phyloP scores from a whole-genome alignment of 2,329 filamentous ascomycete species.

The Cadophora sp. region DNA sequence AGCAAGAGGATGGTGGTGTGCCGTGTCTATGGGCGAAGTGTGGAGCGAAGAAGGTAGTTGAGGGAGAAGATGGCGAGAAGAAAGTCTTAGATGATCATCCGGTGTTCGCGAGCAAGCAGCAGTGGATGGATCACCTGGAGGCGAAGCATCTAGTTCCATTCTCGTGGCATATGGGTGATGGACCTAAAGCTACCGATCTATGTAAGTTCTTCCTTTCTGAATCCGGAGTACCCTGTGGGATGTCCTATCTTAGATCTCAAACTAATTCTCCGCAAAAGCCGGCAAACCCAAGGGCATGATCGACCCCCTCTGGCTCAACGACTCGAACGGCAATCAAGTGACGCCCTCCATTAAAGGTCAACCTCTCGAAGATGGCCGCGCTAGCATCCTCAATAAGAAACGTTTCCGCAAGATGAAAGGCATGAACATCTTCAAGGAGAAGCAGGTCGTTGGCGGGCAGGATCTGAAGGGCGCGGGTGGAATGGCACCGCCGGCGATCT shows the following conservation, averaged over 20 bases:
- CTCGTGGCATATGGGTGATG: constrained; percentile 66
- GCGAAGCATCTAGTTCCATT: constrained; percentile 58
- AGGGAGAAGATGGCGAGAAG: constrained; percentile 27
- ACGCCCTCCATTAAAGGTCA: constrained; percentile 63
- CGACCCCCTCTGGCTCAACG: constrained; percentile 54
- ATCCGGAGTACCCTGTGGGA: neutral
- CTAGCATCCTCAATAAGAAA: constrained; percentile 35
- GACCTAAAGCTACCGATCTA: constrained; percentile 53
- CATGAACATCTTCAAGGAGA: constrained; percentile 17
- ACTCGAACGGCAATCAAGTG: constrained; percentile 59
- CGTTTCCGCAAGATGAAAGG: constrained; percentile 31
- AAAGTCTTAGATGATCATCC: constrained; percentile 23
- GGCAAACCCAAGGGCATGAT: constrained; percentile 21
- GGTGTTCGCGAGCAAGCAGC: constrained; percentile 36
- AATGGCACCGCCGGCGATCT: neutral
- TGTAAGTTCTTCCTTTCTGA: constrained; percentile 25
- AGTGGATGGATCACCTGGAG: constrained; percentile 59
- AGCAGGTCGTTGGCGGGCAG: neutral
- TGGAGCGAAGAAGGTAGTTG: constrained; percentile 28
- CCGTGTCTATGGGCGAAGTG: constrained; percentile 51
- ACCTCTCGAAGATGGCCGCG: constrained; percentile 52
- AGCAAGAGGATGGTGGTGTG: constrained; percentile 39
- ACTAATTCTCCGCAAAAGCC: constrained; percentile 21
- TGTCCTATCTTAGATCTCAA: neutral
- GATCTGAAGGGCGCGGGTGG: constrained; percentile 14